Evolutionary conservation across 768 basidiomycete species (phyloP).

Genomic region (Rhodotorula kratochvilovae): DNA sequence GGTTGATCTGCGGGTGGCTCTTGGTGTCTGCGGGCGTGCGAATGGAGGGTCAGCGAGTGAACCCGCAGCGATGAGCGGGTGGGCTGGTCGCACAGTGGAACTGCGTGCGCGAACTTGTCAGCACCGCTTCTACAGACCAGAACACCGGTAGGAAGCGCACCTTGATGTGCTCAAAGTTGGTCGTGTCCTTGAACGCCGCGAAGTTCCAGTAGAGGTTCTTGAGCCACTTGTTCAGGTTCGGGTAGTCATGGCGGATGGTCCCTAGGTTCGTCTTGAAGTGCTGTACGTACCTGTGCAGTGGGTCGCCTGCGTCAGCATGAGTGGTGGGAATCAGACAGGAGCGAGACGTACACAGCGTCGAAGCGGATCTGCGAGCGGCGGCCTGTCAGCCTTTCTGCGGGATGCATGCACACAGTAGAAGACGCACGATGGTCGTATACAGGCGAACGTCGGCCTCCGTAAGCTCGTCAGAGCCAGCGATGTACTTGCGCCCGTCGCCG

Average conservation of each 20-base stretch:
- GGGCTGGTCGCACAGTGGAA: not conserved
- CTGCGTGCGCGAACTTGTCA: not conserved
- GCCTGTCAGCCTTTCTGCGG: too few species aligned
- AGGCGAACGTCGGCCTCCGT: constrained; percentile 67
- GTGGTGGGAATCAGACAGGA: too few species aligned
- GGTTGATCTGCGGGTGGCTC: constrained; percentile 33
- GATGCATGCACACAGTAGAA: not conserved
- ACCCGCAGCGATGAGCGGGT: not conserved
- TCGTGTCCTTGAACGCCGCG: constrained; percentile 77
- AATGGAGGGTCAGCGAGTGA: not conserved
- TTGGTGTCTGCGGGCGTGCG: constrained; percentile 6
- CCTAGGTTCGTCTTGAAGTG: constrained; percentile 94
- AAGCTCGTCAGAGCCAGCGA: constrained; percentile 68
- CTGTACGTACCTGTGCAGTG: constrained; percentile 60
- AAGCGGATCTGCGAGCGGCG: constrained; percentile 64
- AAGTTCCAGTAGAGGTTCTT: constrained; percentile 86
- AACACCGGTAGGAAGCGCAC: constrained; percentile 56
- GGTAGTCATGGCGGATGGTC: constrained; percentile 79
- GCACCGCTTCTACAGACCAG: too few species aligned
- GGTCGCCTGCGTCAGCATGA: too few species aligned
- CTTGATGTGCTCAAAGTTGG: constrained; percentile 85
- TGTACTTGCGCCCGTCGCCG: constrained; percentile 66
- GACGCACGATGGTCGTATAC: constrained; percentile 81
- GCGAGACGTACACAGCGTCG: constrained; percentile 58
- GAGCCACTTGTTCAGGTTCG: constrained; percentile 59